Evolutionary conservation across 2,329 filamentous ascomycete species (phyloP).

Genomic region (Didymosphaeria variabile): DNA sequence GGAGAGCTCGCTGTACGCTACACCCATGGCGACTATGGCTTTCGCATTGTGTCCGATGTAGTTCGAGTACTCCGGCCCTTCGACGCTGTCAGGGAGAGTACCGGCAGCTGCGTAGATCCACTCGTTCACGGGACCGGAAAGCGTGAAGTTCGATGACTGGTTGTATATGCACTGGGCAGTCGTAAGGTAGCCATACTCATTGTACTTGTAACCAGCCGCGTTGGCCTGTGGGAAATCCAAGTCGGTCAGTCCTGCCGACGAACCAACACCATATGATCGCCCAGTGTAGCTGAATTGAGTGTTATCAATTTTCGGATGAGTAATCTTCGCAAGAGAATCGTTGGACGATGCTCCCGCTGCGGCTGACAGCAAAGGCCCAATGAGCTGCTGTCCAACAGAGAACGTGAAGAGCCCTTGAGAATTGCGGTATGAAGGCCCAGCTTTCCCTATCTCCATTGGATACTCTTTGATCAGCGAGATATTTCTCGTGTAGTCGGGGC

Average conservation of each 20-base stretch:
- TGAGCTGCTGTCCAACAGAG: constrained; percentile 35
- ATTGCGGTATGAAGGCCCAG: constrained; percentile 33
- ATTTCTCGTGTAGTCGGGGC: constrained; percentile 34
- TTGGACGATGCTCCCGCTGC: constrained; percentile 35
- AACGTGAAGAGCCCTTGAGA: constrained; percentile 40
- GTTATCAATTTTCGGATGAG: constrained; percentile 40
- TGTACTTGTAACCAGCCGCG: constrained; percentile 41
- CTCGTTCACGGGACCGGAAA: constrained; percentile 31
- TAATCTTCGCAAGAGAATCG: constrained; percentile 17
- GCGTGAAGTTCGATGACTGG: constrained; percentile 39
- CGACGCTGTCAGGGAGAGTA: constrained; percentile 34
- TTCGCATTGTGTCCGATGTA: constrained; percentile 41
- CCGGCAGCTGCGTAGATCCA: constrained; percentile 38
- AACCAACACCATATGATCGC: constrained; percentile 56
- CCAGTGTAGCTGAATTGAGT: constrained; percentile 39
- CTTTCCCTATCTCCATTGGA: constrained; percentile 35
- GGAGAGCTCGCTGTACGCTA: constrained; percentile 34
- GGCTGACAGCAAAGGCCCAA: constrained; percentile 34
- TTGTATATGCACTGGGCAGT: constrained; percentile 51
- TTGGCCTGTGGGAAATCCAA: constrained; percentile 24
- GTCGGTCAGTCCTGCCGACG: constrained; percentile 46
- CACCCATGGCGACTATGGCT: constrained; percentile 45
- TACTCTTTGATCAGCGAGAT: constrained; percentile 40
- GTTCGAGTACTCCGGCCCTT: constrained; percentile 37
- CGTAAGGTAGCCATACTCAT: constrained; percentile 46